Evolutionary conservation across 805 yeast species (phyloP), one percentile per base, ranked within the genome.

Genomic region (Starmerella scarabaei): DNA sequence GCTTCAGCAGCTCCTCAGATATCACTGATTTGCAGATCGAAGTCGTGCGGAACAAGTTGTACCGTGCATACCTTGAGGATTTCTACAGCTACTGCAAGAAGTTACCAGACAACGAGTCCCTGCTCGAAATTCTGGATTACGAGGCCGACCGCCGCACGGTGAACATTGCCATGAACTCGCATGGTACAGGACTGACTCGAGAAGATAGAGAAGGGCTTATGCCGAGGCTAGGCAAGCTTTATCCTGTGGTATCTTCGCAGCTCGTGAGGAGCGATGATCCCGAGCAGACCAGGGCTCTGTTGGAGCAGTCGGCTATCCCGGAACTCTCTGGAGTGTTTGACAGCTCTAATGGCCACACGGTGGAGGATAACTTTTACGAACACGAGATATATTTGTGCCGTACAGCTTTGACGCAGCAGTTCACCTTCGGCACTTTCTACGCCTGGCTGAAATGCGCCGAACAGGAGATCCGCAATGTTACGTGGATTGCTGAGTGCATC

Each of bases 401-500:
- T 55, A 77, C 80, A 57, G 94, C 95, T 0, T 85, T 91, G 62
- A 86, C 98, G 26, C 98, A 91, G 64, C 97, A 88, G 61, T 91
- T 91, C 62, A 76, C 95, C 15, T 72, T 80, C 53, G 72, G 85
- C 29, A 80, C 94, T 2, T 69, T 91, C 41, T 91, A 95, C 91
- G 94, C 95, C 5, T 91, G 95, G 93, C 72, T 93, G 57, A 80
- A 84, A 62, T 79, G 94, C 15, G 81, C 80, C 56, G 98, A 91
- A 63, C 98, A 93, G 64, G 99, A 91, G 62, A 75, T 93, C 44
- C 74, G 98, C 63, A 91, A 91, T 60, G 80, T 91, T 50, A 84
- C 97, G n/a, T 91, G 99, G 99, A 88, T 91, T 42, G 94, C 97
- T 36, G 99, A 91, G 66, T 91, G 99, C 68, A 91, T 91, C 65